These are phyloP conservation scores for Arthrobotrys conoides DNA, from an alignment of 2,329 filamentous ascomycete species.

Conservation along the genomic window DNA sequence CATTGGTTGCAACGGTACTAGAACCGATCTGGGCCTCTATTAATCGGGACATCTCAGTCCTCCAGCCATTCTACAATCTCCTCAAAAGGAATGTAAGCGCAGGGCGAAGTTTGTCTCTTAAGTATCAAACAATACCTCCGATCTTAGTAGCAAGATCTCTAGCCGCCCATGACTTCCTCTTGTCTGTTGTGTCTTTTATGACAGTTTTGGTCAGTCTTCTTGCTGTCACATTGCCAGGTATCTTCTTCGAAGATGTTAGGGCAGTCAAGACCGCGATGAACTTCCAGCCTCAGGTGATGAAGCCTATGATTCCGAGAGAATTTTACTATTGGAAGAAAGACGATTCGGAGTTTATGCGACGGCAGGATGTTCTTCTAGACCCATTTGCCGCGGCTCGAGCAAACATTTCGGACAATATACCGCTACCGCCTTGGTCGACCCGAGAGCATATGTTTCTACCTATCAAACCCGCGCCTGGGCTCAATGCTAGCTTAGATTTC, in stretches of 20 bases:
- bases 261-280: not conserved
- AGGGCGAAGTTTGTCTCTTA: constrained; percentile 17
- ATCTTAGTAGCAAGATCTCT: constrained; percentile 12
- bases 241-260: constrained; percentile 12
- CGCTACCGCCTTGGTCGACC: constrained; percentile 22
- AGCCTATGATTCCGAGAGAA: constrained; percentile 1
- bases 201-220: constrained; percentile 24
- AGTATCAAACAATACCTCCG: constrained; percentile 33
- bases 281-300: constrained; percentile 3
- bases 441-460: constrained; percentile 19
- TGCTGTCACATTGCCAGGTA: constrained; percentile 36
- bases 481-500: not conserved
- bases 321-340: constrained; percentile 4
- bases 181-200: constrained; percentile 35
- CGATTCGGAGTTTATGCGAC: not conserved
- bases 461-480: not conserved
- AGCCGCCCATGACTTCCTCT: constrained; percentile 19
- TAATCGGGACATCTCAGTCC: constrained; percentile 37
- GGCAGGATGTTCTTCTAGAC: not conserved
- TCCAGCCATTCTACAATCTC: constrained; percentile 43
- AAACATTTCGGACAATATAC: constrained; percentile 9
- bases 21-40: constrained; percentile 39
- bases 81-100: constrained; percentile 24
- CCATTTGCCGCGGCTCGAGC: constrained; percentile 28
- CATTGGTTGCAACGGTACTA: constrained; percentile 21